phyloP scores from a whole-genome alignment of 2,329 filamentous ascomycete genomes.

The Dothideomycetes sp. region DNA sequence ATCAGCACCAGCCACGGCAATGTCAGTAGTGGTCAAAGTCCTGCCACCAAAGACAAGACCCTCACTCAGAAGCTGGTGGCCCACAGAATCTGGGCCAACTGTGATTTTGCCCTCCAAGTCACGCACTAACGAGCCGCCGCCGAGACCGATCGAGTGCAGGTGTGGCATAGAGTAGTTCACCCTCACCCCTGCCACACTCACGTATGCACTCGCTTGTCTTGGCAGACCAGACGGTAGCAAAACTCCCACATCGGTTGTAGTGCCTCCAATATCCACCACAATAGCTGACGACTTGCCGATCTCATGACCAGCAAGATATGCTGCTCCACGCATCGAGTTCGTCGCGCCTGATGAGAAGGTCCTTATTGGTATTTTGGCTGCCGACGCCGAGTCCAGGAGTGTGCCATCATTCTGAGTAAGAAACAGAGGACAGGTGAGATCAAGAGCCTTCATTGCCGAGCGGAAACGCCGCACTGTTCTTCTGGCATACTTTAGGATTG shows the following conservation, averaged over 20 bases:
- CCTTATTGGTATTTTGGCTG: slow-evolving; percentile 37
- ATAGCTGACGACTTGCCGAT: slow-evolving; percentile 28
- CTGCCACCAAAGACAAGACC: slow-evolving; percentile 67
- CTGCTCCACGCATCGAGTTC: slow-evolving; percentile 44
- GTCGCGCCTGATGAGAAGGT: slow-evolving; percentile 43
- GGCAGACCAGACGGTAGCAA: slow-evolving; percentile 51
- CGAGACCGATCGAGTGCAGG: slow-evolving; percentile 44
- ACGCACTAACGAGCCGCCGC: slow-evolving; percentile 40
- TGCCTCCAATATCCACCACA: slow-evolving; percentile 57
- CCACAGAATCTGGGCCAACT: slow-evolving; percentile 48
- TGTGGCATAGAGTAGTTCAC: slow-evolving; percentile 38
- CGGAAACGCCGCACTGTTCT: slow-evolving; percentile 35
- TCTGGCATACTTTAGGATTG: slow-evolving; percentile 35
- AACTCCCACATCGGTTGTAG: slow-evolving; percentile 52
- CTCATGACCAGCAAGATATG: slow-evolving; percentile 39
- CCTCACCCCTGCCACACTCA: slow-evolving; percentile 48
- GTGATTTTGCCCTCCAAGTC: slow-evolving; percentile 21
- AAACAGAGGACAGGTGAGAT: slow-evolving; percentile 36
- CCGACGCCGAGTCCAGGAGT: slow-evolving; percentile 34
- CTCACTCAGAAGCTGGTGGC: slow-evolving; percentile 37
- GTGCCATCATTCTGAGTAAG: slow-evolving; percentile 44
- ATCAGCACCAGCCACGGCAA: slow-evolving; percentile 28
- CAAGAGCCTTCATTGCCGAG: slow-evolving; percentile 32
- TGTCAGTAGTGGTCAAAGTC: slow-evolving; percentile 41
- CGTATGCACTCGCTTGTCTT: slow-evolving; percentile 49